These are phyloP conservation scores for Volvariella surrecta DNA, from an alignment of 1,284 basidiomycete genomes.

Conservation along the genomic window DNA sequence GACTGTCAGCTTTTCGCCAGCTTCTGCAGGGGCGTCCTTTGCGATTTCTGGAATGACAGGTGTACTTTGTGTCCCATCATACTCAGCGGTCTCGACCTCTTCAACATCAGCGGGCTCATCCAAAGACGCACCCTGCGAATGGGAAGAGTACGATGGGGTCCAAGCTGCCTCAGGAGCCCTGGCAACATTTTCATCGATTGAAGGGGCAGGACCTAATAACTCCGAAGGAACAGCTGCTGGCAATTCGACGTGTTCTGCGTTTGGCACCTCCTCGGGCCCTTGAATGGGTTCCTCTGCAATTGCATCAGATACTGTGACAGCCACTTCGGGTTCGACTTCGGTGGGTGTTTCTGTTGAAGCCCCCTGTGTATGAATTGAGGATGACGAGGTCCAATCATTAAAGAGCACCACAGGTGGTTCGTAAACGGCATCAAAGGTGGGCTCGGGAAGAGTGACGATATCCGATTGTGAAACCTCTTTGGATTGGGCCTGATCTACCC, in stretches of 20 bases:
- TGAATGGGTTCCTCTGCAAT: no score
- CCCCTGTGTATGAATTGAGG: constrained; percentile 16
- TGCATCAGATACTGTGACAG: no score
- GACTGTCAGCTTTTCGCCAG: neutral
- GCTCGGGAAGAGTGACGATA: neutral
- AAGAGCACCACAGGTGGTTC: no score
- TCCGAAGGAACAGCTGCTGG: no score
- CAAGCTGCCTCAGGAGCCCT: constrained; percentile 9
- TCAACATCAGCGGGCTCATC: neutral
- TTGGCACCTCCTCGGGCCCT: no score
- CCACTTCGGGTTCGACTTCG: no score
- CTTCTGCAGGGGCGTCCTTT: neutral
- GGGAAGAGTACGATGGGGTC: constrained; percentile 22
- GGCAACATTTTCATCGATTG: no score
- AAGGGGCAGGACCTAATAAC: no score
- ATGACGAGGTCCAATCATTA: constrained; percentile 15
- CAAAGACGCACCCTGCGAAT: constrained; percentile 19
- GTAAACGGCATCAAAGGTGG: neutral
- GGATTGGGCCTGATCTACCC: no score
- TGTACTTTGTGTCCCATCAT: neutral
- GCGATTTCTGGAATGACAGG: neutral
- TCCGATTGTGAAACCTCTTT: no score
- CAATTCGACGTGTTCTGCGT: no score
- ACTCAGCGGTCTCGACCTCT: neutral
- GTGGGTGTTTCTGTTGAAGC: constrained; percentile 7